Conservation (phyloP, 163 green algal species). For the Chlorella variabilis region DNA sequence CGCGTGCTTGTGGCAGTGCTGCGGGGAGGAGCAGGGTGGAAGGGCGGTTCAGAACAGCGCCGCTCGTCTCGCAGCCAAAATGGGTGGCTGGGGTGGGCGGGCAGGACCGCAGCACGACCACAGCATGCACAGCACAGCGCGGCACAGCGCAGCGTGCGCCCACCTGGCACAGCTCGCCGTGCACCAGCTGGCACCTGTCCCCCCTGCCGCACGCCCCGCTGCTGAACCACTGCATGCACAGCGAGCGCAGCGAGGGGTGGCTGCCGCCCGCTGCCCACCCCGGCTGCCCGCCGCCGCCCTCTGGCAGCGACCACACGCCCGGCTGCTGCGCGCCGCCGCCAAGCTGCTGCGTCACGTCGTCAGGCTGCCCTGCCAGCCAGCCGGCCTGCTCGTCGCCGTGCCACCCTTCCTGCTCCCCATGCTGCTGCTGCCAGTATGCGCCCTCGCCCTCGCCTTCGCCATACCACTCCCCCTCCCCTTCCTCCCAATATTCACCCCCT, state of each 20-base stretch:
- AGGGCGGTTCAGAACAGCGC: too few relatives aligned
- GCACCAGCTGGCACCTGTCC: slow-evolving; percentile 61
- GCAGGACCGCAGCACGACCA: background rate
- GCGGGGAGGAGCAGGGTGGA: background rate
- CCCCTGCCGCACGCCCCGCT: slow-evolving; percentile 61
- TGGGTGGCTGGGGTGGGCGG: background rate
- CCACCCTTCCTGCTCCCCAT: background rate
- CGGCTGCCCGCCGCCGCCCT: background rate
- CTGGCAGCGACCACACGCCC: background rate
- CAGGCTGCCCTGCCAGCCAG: background rate
- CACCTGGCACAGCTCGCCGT: slow-evolving; percentile 74
- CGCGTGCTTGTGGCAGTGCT: slow-evolving; percentile 60
- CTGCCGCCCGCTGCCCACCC: background rate
- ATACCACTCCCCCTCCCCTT: background rate
- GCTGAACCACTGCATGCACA: slow-evolving; percentile 65
- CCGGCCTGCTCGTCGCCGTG: background rate
- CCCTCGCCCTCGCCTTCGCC: slow-evolving; percentile 16
- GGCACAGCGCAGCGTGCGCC: too few relatives aligned
- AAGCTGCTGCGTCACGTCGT: background rate
- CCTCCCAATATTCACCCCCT: slow-evolving; percentile 22
- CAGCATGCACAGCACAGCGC: too few relatives aligned
- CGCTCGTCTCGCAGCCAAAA: too few relatives aligned
- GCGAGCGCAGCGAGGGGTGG: slow-evolving; percentile 26
- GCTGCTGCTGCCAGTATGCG: slow-evolving; percentile 3
- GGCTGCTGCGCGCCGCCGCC: background rate